Conservation (phyloP, 495 filamentous ascomycete species). For the Aspergillus sparsus region DNA sequence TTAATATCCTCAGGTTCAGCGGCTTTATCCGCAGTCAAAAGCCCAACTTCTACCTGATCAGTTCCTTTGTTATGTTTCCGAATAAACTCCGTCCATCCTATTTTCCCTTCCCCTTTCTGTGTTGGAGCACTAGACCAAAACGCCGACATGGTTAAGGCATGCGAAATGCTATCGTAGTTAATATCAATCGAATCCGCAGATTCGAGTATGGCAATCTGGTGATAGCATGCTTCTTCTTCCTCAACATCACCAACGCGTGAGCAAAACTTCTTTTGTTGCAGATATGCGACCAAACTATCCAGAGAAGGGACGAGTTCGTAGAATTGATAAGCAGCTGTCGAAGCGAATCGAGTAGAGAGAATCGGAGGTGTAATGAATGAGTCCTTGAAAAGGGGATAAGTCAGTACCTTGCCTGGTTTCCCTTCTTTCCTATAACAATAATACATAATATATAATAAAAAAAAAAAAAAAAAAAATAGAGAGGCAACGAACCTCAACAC, state of each 20-base stretch:
- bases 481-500: conserved; percentile 43
- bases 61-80: conserved; percentile 34
- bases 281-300: conserved; percentile 54
- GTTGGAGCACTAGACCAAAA: conserved; percentile 54
- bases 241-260: background rate
- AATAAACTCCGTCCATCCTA: conserved; percentile 54
- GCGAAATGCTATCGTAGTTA: conserved; percentile 72
- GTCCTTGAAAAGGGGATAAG: conserved; percentile 41
- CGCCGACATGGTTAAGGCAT: conserved; percentile 62
- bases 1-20: conserved; percentile 69
- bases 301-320: conserved; percentile 62
- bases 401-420: background rate
- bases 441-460: background rate
- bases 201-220: conserved; percentile 35
- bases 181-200: conserved; percentile 70
- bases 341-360: conserved; percentile 64
- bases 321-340: conserved; percentile 68
- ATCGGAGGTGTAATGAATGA: conserved; percentile 67
- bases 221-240: conserved; percentile 40
- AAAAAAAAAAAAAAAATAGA: background rate
- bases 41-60: conserved; percentile 72
- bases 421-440: background rate
- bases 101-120: conserved; percentile 1
- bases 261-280: conserved; percentile 58
- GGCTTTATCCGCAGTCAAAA: conserved; percentile 68